Evolutionary conservation across 192 early-diverging fungal genomes (phyloP).

Genomic region (Backusella circina): DNA sequence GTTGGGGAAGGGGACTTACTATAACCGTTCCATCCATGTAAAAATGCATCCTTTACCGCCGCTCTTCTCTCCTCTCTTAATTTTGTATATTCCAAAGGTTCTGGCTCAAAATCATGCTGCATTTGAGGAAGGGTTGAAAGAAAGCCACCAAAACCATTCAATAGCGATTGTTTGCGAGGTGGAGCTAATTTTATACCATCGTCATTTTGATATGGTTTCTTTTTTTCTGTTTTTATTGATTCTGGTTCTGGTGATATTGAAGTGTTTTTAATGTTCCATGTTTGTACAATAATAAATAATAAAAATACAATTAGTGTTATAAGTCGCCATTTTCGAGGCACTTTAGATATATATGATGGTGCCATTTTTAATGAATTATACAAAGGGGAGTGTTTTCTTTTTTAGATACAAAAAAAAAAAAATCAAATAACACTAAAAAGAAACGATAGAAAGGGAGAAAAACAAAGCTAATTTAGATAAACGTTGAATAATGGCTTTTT

Average conservation of each 20-base stretch:
- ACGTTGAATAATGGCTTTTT: background rate
- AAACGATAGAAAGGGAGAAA: background rate
- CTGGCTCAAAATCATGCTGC: slow-evolving; percentile 21
- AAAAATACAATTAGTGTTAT: background rate
- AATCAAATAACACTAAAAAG: background rate
- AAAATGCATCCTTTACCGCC: slow-evolving; percentile 56
- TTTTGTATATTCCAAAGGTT: background rate
- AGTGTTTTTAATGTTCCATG: background rate
- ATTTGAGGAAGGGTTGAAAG: slow-evolving; percentile 7
- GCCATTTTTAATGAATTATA: background rate
- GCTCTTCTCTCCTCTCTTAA: slow-evolving; percentile 30
- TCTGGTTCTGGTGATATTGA: background rate
- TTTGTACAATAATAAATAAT: background rate
- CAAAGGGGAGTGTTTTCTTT: background rate
- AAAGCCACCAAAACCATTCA: slow-evolving; percentile 1
- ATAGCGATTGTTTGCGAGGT: background rate
- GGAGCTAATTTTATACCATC: background rate
- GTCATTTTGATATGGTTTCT: background rate
- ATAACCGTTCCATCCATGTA: slow-evolving; percentile 80
- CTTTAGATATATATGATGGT: background rate
- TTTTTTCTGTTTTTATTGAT: background rate
- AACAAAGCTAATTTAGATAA: background rate
- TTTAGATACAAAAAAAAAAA: background rate
- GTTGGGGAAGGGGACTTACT: slow-evolving; percentile 15
- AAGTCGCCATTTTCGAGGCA: slow-evolving; percentile 1